Percentiles rank a stretch among this genome's conserved stretches.
Conservation (phyloP, 139 green algal species). For the Microglena sp. region DNA sequence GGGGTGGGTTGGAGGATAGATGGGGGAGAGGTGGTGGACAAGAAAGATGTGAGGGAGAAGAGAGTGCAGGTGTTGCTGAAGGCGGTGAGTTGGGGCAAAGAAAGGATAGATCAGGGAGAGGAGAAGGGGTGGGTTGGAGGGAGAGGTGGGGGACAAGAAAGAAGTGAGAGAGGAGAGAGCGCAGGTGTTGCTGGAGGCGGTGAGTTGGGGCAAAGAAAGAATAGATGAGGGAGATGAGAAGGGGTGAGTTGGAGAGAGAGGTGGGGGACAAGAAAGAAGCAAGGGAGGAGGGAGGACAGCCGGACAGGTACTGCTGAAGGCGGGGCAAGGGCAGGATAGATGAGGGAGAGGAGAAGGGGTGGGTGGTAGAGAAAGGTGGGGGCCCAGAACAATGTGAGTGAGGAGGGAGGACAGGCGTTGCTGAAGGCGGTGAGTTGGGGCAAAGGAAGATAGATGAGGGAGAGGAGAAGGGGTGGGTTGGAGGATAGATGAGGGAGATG, state of each 20-base stretch:
- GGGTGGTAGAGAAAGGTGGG: not conserved
- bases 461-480: constrained; percentile 4
- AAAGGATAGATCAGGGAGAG: not conserved
- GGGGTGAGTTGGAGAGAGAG: not conserved
- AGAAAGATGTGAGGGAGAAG: not conserved
- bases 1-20: not conserved
- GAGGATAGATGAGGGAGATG: not conserved
- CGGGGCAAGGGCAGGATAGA: not conserved
- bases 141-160: not conserved
- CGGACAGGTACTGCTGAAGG: constrained; percentile 18
- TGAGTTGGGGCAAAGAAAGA: no score
- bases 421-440: constrained; percentile 14
- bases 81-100: no score
- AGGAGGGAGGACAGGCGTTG: constrained; percentile 1
- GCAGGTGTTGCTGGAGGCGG: constrained; percentile 15
- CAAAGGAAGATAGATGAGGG: not conserved
- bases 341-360: constrained; percentile 3
- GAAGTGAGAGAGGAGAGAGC: not conserved
- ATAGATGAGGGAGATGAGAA: constrained; percentile 1
- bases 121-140: constrained; percentile 2
- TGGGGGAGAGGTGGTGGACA: not conserved
- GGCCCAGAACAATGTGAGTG: not conserved
- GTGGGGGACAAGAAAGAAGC: not conserved
- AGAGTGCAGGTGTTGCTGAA: constrained; percentile 12
- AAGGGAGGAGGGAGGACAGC: not conserved